phyloP scores from a whole-genome alignment of 345 rosid genomes.

The Aquilaria malaccensis region DNA sequence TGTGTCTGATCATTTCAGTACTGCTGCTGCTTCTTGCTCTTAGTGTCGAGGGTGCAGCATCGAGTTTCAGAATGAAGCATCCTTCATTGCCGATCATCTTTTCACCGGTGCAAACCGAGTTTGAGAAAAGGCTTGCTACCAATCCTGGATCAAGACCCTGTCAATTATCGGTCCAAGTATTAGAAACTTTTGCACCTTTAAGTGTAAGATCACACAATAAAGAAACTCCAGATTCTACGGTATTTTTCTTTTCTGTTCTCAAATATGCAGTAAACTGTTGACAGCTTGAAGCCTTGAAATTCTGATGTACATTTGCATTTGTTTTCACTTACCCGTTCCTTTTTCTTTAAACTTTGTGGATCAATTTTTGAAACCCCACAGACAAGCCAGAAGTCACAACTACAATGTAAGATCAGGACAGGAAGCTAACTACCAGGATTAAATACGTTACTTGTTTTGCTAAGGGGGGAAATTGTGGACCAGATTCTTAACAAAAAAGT shows the following conservation, averaged over 20 bases:
- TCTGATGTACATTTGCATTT: no score
- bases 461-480: no score
- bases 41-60: constrained; percentile 48
- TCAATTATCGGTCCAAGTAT: neutral
- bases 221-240: neutral
- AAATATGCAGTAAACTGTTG: no score
- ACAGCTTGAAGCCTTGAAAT: no score
- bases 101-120: constrained; percentile 70
- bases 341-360: no score
- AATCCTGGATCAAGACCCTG: constrained; percentile 86
- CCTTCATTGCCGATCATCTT: constrained; percentile 57
- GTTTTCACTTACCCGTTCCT: no score
- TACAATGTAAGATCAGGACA: no score
- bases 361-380: no score
- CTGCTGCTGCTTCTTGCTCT: constrained; percentile 61
- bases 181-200: neutral
- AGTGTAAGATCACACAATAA: neutral
- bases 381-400: no score
- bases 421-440: no score
- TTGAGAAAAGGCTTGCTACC: constrained; percentile 54
- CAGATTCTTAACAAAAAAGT: no score
- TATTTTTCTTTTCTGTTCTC: neutral
- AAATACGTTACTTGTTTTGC: no score
- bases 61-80: constrained; percentile 73
- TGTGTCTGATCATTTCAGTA: constrained; percentile 72